phyloP scores from a whole-genome alignment of 2,329 filamentous ascomycete species.

The Colletotrichum musicola region DNA sequence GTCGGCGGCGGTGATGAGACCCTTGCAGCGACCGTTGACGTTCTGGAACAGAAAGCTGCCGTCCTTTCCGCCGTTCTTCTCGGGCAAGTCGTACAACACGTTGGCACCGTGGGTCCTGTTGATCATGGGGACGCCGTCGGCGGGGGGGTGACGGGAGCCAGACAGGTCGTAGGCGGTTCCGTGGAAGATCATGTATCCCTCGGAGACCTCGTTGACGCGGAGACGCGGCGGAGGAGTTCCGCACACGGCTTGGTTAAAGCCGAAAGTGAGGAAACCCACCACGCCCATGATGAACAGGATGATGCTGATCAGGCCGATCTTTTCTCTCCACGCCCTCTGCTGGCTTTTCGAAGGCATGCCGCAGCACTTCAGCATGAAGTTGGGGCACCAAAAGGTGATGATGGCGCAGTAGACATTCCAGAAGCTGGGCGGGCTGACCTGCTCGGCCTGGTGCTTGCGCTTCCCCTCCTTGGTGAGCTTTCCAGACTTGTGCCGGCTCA shows the following conservation, averaged over 20 bases:
- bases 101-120: conserved; percentile 71
- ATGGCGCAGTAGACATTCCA: conserved; percentile 98
- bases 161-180: conserved; percentile 89
- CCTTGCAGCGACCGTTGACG: conserved; percentile 97
- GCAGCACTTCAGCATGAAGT: conserved; percentile 85
- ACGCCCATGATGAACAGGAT: conserved; percentile 89
- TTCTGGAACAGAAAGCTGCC: conserved; percentile 98
- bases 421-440: conserved; percentile 82
- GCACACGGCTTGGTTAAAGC: conserved; percentile 92
- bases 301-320: conserved; percentile 96
- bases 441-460: conserved; percentile 68
- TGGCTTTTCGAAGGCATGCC: conserved; percentile 88
- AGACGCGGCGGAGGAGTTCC: conserved; percentile 78
- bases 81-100: conserved; percentile 86
- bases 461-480: conserved; percentile 75
- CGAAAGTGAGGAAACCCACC: conserved; percentile 96
- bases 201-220: conserved; percentile 83
- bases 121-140: conserved; percentile 77
- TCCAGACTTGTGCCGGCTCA: conserved; percentile 63
- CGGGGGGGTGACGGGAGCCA: conserved; percentile 81
- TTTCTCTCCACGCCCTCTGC: conserved; percentile 95
- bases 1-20: conserved; percentile 78
- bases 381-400: conserved; percentile 94
- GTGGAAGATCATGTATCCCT: conserved; percentile 96
- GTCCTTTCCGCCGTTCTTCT: conserved; percentile 88